Conservation (phyloP, 768 basidiomycete genomes). For the Tulasnella sp. region DNA sequence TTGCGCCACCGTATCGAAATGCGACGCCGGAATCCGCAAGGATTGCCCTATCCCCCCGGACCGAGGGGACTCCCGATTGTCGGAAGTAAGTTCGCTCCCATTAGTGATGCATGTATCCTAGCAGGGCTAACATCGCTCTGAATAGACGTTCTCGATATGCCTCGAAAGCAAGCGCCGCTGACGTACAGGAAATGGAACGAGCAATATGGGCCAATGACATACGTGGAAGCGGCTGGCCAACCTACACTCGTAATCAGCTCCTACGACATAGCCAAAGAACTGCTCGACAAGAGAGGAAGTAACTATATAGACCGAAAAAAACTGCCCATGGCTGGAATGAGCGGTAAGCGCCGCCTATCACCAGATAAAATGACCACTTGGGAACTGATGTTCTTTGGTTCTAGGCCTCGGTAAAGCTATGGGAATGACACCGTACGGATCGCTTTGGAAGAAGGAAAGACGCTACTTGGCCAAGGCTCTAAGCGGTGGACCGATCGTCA, state of each 20-base stretch:
- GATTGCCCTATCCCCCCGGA: constrained; percentile 37
- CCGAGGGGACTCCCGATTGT: constrained; percentile 45
- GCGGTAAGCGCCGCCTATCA: neutral
- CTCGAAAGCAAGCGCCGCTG: constrained; percentile 33
- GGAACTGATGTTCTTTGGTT: neutral
- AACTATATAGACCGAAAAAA: constrained; percentile 37
- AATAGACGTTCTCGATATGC: constrained; percentile 40
- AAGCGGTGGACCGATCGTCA: neutral
- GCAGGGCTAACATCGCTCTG: neutral
- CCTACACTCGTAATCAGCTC: constrained; percentile 35
- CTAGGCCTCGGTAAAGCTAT: neutral
- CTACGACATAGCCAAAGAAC: constrained; percentile 33
- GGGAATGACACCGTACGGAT: neutral
- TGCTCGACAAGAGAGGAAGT: constrained; percentile 37
- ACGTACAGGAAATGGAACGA: constrained; percentile 39
- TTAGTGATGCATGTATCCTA: neutral
- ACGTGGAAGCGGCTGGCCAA: constrained; percentile 25
- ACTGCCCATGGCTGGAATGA: constrained; percentile 22
- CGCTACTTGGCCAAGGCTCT: neutral
- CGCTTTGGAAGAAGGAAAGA: neutral
- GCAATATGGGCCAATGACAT: constrained; percentile 31
- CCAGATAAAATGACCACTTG: neutral
- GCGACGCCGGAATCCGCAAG: neutral
- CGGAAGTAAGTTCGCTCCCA: constrained; percentile 31
- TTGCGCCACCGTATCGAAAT: neutral